Percentiles rank a stretch among this genome's conserved stretches.
Evolutionary conservation across 2,329 filamentous ascomycete genomes (phyloP).

Genomic region (Diaporthe sp.): DNA sequence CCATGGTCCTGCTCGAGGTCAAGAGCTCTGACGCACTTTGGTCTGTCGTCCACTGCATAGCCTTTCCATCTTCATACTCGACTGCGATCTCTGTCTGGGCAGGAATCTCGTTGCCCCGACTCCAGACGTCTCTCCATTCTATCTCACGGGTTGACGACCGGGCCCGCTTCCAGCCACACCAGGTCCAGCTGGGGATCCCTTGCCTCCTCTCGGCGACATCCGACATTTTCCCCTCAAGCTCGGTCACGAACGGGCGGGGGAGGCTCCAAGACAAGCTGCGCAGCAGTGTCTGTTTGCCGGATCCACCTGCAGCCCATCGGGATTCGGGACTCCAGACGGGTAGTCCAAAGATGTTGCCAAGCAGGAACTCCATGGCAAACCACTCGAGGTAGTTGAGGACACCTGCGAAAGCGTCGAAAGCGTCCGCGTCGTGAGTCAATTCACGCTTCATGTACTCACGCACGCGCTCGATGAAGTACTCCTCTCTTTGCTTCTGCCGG

Average conservation of each 20-base stretch:
- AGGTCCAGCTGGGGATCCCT: conserved; percentile 27
- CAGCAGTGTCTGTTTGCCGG: conserved; percentile 8
- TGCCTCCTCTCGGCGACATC: conserved; percentile 10
- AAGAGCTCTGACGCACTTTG: neutral
- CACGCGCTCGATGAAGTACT: conserved; percentile 22
- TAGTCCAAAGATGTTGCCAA: conserved; percentile 24
- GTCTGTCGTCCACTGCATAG: neutral
- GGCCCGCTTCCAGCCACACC: conserved; percentile 29
- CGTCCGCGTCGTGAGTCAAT: conserved; percentile 21
- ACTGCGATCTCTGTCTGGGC: conserved; percentile 22
- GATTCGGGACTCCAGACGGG: conserved; percentile 14
- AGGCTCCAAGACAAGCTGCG: conserved; percentile 26
- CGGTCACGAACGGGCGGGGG: neutral
- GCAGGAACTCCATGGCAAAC: conserved; percentile 18
- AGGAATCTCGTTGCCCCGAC: conserved; percentile 3
- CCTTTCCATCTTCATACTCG: neutral
- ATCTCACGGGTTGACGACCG: conserved; percentile 11
- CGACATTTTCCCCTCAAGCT: neutral
- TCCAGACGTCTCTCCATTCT: conserved; percentile 29
- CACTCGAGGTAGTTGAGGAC: conserved; percentile 27
- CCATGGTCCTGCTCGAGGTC: neutral
- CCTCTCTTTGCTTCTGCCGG: conserved; percentile 23
- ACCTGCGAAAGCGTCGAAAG: conserved; percentile 24
- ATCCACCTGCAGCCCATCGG: conserved; percentile 5
- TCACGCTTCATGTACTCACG: conserved; percentile 32